Percentiles rank a stretch among this genome's conserved stretches.
These are phyloP conservation scores for Talaromyces nanjingensis DNA, from an alignment of 495 filamentous ascomycete species.

Conservation along the genomic window DNA sequence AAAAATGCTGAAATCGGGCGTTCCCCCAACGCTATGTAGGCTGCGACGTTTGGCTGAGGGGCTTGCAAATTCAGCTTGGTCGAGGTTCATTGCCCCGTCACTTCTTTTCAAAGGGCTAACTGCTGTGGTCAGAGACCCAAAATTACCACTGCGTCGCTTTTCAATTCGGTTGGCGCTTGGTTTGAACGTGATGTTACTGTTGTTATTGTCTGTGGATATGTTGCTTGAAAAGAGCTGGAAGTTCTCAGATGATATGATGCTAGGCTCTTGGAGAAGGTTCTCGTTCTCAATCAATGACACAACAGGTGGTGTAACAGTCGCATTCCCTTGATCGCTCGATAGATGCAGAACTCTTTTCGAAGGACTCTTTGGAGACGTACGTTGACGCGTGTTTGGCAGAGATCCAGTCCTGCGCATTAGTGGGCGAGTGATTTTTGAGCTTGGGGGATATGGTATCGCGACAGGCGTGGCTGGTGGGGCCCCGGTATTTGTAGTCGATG, in stretches of 20 bases:
- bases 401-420: conserved; percentile 40
- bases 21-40: conserved; percentile 58
- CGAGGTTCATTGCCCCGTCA: conserved; percentile 83
- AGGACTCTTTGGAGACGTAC: conserved; percentile 67
- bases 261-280: conserved; percentile 45
- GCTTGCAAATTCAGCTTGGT: conserved; percentile 67
- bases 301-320: conserved; percentile 35
- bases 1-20: conserved; percentile 65
- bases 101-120: conserved; percentile 88
- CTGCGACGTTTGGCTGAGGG: conserved; percentile 84
- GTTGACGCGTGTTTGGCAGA: conserved; percentile 38
- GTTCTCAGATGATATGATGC: conserved; percentile 13
- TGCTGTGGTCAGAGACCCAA: conserved; percentile 45
- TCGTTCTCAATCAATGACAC: conserved; percentile 44
- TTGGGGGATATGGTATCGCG: conserved; percentile 45
- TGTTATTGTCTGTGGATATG: conserved; percentile 6
- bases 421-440: conserved; percentile 41
- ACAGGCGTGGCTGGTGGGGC: conserved; percentile 33
- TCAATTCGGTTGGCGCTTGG: conserved; percentile 24
- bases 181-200: conserved; percentile 4
- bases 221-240: conserved; percentile 15
- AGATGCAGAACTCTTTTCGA: conserved; percentile 66
- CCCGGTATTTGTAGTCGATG: conserved; percentile 14
- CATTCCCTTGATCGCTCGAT: conserved; percentile 65
- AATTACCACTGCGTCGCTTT: conserved; percentile 41